Percentiles rank a stretch among this genome's conserved stretches.
These are phyloP conservation scores for Sclerotinia glacialis DNA, from an alignment of 2,329 filamentous ascomycete species.

Conservation along the genomic window DNA sequence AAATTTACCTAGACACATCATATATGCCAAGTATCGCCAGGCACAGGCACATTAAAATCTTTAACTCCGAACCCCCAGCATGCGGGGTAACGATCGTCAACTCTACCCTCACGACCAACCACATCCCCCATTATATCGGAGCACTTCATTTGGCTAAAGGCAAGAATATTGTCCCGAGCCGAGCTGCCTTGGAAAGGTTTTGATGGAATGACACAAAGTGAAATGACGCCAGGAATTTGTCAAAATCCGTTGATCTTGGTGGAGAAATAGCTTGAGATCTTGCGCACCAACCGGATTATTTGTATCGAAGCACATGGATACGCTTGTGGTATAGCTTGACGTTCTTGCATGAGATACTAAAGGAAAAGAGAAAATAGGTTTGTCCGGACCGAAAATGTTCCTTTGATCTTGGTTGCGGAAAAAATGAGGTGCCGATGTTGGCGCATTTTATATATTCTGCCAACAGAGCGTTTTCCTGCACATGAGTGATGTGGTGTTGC, in stretches of 20 bases:
- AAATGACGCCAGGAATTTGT: constrained; percentile 4
- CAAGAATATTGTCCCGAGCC: constrained; percentile 7
- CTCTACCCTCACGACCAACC: background rate
- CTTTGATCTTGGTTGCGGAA: background rate
- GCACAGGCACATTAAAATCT: background rate
- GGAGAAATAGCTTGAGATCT: constrained; percentile 8
- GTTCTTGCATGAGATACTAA: background rate
- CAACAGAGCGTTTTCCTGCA: background rate
- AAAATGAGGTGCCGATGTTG: background rate
- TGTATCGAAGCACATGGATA: background rate
- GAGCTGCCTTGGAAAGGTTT: background rate
- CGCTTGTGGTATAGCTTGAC: constrained; percentile 14
- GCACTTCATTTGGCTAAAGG: constrained; percentile 13
- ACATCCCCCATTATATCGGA: background rate
- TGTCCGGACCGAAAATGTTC: constrained; percentile 3
- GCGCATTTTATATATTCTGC: background rate
- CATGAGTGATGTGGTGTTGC: background rate
- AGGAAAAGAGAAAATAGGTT: constrained; percentile 6
- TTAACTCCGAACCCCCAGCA: constrained; percentile 8
- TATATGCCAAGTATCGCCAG: background rate
- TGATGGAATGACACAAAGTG: background rate
- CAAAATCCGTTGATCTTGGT: background rate
- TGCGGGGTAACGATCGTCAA: constrained; percentile 15
- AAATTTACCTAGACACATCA: background rate
- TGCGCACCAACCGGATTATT: constrained; percentile 21